Evolutionary conservation across 306 rosid species (phyloP).

Genomic region (Spatholobus suberectus): DNA sequence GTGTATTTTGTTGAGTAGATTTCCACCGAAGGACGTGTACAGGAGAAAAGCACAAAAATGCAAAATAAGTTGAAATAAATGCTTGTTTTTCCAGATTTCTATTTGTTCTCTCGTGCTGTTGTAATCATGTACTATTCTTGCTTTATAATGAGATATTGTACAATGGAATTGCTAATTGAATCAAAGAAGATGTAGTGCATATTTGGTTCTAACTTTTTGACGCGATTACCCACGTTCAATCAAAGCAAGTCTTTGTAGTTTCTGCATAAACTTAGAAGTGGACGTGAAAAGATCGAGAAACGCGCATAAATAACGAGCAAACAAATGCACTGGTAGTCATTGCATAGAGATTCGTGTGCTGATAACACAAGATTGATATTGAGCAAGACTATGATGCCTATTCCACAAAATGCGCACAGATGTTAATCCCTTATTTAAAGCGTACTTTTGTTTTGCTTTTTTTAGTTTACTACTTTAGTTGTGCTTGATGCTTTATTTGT

Average conservation of each 20-base stretch:
- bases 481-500: too few relatives aligned
- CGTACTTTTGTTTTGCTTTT: background rate
- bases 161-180: background rate
- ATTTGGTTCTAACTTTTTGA: too few relatives aligned
- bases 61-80: slow-evolving; percentile 31
- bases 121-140: slow-evolving; percentile 18
- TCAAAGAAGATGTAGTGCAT: background rate
- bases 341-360: background rate
- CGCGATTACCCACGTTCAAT: too few relatives aligned
- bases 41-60: background rate
- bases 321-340: too few relatives aligned
- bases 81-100: background rate
- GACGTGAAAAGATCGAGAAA: too few relatives aligned
- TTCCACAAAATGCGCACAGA: background rate
- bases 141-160: background rate
- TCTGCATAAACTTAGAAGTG: too few relatives aligned
- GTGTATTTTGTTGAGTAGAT: background rate
- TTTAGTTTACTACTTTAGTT: too few relatives aligned
- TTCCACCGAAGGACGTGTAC: slow-evolving; percentile 3
- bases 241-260: too few relatives aligned
- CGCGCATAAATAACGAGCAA: too few relatives aligned
- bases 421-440: too few relatives aligned
- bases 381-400: background rate
- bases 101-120: background rate
- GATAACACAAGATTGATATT: background rate